Conservation (phyloP, 164 flowering plant genomes). For the Aristolochia contorta region DNA sequence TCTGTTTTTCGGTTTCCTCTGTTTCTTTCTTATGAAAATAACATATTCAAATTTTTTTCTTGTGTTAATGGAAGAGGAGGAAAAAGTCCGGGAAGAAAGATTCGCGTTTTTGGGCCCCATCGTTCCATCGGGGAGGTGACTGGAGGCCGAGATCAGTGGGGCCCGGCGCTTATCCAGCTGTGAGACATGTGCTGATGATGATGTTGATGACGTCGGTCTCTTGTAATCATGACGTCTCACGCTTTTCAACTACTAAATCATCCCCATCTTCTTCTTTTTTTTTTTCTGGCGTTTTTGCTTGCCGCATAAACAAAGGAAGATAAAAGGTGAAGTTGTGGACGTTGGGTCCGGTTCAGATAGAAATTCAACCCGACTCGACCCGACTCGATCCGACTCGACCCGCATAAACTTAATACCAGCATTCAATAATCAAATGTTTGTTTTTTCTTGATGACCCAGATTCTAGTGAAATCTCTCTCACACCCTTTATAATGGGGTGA, state of each 20-base stretch:
- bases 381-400: too few species aligned
- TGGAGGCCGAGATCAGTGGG: not conserved
- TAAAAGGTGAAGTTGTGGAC: too few species aligned
- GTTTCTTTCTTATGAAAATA: not conserved
- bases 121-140: not conserved
- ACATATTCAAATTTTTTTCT: too few species aligned
- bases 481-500: too few species aligned
- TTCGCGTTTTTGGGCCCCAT: not conserved
- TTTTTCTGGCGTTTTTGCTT: not conserved
- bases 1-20: not conserved
- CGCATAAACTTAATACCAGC: too few species aligned
- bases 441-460: too few species aligned
- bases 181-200: not conserved
- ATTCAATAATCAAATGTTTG: too few species aligned
- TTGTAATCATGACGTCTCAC: constrained; percentile 8
- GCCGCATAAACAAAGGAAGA: too few species aligned
- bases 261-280: not conserved
- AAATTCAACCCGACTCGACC: too few species aligned
- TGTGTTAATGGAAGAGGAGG: too few species aligned
- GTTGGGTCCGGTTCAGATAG: too few species aligned
- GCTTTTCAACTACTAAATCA: not conserved
- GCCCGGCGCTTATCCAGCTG: not conserved
- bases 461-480: too few species aligned
- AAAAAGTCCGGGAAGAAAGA: not conserved
- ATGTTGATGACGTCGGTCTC: constrained; percentile 5